Evolutionary conservation across 345 rosid species (phyloP), one percentile per base, ranked within the genome.

Genomic region (Citrus mangshanensis): DNA sequence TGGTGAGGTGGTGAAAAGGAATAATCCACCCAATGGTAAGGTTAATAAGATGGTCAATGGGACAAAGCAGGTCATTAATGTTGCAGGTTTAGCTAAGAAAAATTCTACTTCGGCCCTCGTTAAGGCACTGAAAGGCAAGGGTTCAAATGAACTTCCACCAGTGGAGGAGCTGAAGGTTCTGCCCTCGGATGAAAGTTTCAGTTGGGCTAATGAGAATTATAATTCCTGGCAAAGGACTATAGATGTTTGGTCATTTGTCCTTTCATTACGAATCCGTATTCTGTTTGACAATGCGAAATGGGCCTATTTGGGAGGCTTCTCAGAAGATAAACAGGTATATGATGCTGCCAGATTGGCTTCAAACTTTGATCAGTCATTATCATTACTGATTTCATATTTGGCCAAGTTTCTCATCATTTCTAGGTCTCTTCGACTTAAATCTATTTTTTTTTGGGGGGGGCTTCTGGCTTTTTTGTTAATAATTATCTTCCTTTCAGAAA

Each of bases 121-220:
- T 54, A 89, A 84, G 82, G 21, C 80, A 2, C 81, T 89, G 1
- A 85, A 83, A 73, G 74, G 54, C 67, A 87, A 78, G 74, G 84
- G 64, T 28, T 73, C 86, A 1, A 70, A 73, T 56, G 83, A 85
- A 77, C 88, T 92, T 84, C 95, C 98, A 42, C 92, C 89, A 0
- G 38, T 86, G 46, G 97, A 92, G 72, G 96, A 81, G 69, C 86
- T 87, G 64, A 89, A 87, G 70, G 91, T 89, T 87, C 88, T 95
- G 77, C 95, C 95, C 70, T 86, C 98, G 3, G 99, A 95, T 84
- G 98, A 95, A 88, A 90, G 88, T 64, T 95, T 93, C 86, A 92
- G 97, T 85, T 95, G 99, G 99, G 98, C 98, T 32, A 85, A 88
- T 81, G 97, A 93, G 86, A 95, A 95, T 55, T 95, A 95, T 65